Evolutionary conservation across 2,329 filamentous ascomycete genomes (phyloP).

Genomic region (Alternaria longipes): DNA sequence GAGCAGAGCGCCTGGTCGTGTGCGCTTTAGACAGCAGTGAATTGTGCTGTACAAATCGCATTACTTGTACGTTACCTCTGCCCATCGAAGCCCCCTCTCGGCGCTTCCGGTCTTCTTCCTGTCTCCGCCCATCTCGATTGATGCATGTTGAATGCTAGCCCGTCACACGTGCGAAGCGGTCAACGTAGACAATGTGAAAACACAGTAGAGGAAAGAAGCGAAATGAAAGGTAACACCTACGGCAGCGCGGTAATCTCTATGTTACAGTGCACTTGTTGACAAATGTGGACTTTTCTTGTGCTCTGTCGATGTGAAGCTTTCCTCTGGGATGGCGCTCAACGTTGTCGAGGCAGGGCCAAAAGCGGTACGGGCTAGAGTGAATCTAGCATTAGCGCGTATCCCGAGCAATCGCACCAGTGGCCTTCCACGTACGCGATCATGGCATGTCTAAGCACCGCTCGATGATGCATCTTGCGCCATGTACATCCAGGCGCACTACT

Average conservation of each 20-base stretch:
- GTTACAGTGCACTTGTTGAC: neutral
- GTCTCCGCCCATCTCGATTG: slow-evolving; percentile 28
- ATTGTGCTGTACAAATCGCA: slow-evolving; percentile 16
- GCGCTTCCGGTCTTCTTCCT: slow-evolving; percentile 23
- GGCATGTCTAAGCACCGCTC: slow-evolving; percentile 10
- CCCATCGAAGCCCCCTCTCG: slow-evolving; percentile 12
- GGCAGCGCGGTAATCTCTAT: neutral
- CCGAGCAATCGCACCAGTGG: slow-evolving; percentile 5
- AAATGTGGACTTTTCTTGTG: neutral
- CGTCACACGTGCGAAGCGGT: slow-evolving; percentile 15
- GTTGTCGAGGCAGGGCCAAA: slow-evolving; percentile 3
- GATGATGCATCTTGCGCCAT: slow-evolving; percentile 24
- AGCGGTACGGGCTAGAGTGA: slow-evolving; percentile 8
- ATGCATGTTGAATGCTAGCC: slow-evolving; percentile 23
- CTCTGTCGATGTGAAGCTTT: slow-evolving; percentile 1
- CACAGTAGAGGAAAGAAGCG: neutral
- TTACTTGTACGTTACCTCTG: slow-evolving; percentile 31
- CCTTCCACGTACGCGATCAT: slow-evolving; percentile 21
- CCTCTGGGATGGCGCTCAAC: slow-evolving; percentile 1
- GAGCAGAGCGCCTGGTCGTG: slow-evolving; percentile 14
- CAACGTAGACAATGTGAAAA: slow-evolving; percentile 8
- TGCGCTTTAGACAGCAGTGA: slow-evolving; percentile 12
- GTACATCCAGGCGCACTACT: slow-evolving; percentile 21
- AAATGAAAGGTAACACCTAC: slow-evolving; percentile 1
- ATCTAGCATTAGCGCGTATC: slow-evolving; percentile 10